A percentile compares a stretch with the other conserved stretches of the same genome.
Evolutionary conservation across 805 yeast species (phyloP).

Genomic region (Yarrowia sp.): DNA sequence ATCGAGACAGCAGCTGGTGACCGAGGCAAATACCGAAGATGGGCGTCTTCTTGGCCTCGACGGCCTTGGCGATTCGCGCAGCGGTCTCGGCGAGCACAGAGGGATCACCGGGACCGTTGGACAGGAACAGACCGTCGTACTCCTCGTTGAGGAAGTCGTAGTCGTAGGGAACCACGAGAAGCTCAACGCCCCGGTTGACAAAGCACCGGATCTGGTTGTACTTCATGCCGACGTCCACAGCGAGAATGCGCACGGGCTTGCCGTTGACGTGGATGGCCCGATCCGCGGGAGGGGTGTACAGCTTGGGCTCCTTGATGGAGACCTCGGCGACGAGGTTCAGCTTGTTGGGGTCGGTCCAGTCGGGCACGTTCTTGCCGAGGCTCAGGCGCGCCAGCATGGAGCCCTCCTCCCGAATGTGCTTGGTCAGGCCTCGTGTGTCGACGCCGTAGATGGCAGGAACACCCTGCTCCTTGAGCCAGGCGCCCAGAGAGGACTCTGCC

Average conservation of each 20-base stretch:
- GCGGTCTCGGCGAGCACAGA: slow-evolving; percentile 72
- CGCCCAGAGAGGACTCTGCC: slow-evolving; percentile 87
- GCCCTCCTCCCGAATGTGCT: slow-evolving; percentile 88
- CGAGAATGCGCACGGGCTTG: slow-evolving; percentile 74
- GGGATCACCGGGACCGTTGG: slow-evolving; percentile 99
- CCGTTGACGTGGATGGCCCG: slow-evolving; percentile 61
- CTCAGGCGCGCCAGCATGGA: slow-evolving; percentile 87
- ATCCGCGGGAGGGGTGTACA: slow-evolving; percentile 67
- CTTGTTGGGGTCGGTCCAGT: slow-evolving; percentile 90
- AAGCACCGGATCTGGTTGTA: slow-evolving; percentile 97
- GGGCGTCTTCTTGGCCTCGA: slow-evolving; percentile 73
- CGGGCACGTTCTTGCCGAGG: slow-evolving; percentile 54
- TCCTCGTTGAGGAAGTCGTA: slow-evolving; percentile 76
- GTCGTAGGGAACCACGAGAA: slow-evolving; percentile 94
- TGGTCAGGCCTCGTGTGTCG: slow-evolving; percentile 93
- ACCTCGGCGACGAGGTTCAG: slow-evolving; percentile 90
- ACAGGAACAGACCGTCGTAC: slow-evolving; percentile 92
- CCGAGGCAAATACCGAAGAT: slow-evolving; percentile 98
- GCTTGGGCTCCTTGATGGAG: slow-evolving; percentile 69
- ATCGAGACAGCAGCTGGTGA: slow-evolving; percentile 93
- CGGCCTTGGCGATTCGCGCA: slow-evolving; percentile 53
- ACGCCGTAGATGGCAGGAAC: slow-evolving; percentile 97
- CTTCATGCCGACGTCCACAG: slow-evolving; percentile 97
- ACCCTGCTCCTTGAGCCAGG: slow-evolving; percentile 88
- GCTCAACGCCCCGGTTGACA: slow-evolving; percentile 92